Evolutionary conservation across 2,329 filamentous ascomycete genomes (phyloP).

Genomic region (Clonostachys chloroleuca): DNA sequence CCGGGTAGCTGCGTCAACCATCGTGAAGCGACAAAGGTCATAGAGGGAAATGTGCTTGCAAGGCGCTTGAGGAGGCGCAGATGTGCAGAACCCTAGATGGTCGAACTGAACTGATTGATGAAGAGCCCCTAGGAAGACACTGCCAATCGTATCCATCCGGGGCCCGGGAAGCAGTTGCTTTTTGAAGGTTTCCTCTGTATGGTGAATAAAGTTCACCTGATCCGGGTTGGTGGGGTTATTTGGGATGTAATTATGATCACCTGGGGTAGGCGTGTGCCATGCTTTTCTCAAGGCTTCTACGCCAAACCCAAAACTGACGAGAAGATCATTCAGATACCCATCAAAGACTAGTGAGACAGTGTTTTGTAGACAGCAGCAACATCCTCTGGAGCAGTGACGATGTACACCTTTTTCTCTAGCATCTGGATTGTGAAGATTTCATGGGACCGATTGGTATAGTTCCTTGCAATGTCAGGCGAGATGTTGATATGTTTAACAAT

Average conservation of each 20-base stretch:
- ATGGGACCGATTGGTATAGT: background rate
- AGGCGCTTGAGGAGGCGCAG: background rate
- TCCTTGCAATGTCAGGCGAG: background rate
- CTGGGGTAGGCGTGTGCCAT: conserved; percentile 51
- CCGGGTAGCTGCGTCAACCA: conserved; percentile 4
- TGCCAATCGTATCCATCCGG: conserved; percentile 1
- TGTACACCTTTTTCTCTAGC: background rate
- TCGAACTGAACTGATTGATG: conserved; percentile 2
- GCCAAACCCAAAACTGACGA: background rate
- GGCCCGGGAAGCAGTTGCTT: conserved; percentile 1
- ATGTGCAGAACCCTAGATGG: conserved; percentile 3
- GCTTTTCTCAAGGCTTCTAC: conserved; percentile 54
- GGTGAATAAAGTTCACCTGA: conserved; percentile 26
- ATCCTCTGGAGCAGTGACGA: background rate
- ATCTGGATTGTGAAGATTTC: background rate
- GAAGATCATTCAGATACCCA: background rate
- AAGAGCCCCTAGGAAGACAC: background rate
- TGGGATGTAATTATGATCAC: conserved; percentile 35
- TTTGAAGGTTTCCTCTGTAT: background rate
- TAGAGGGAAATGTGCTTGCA: background rate
- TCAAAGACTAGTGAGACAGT: background rate
- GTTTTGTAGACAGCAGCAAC: background rate
- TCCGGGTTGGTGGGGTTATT: conserved; percentile 30
- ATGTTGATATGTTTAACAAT: background rate
- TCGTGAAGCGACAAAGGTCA: conserved; percentile 1